Evolutionary conservation across 345 rosid species (phyloP).

Genomic region (Luvunga scandens): DNA sequence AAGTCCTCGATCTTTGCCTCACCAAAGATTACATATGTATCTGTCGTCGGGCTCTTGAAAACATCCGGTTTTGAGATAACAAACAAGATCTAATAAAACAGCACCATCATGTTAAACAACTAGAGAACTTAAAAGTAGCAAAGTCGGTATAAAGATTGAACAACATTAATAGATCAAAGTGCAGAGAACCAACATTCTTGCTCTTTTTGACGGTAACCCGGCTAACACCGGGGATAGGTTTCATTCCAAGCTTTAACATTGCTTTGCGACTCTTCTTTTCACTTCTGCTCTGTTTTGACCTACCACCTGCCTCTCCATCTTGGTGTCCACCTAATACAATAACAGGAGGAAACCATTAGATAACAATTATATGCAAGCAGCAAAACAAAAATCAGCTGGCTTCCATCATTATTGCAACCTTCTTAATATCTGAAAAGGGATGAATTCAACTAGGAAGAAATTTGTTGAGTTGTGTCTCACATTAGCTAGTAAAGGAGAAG

Average conservation of each 20-base stretch:
- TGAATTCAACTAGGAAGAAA: background rate
- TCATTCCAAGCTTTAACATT: conserved; percentile 7
- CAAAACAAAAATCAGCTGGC: background rate
- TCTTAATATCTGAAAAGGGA: background rate
- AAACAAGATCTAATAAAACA: background rate
- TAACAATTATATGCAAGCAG: background rate
- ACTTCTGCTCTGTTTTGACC: background rate
- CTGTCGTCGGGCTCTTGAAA: background rate
- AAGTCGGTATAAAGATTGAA: background rate
- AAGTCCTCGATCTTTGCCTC: conserved; percentile 4
- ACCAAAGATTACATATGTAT: background rate
- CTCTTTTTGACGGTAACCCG: background rate
- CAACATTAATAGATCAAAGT: background rate
- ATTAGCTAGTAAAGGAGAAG: no score
- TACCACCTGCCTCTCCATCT: background rate
- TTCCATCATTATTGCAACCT: background rate
- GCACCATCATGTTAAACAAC: background rate
- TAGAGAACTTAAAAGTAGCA: background rate
- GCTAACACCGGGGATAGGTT: background rate
- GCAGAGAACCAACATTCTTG: background rate
- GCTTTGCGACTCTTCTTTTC: conserved; percentile 6
- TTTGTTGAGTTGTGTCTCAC: no score
- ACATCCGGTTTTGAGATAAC: conserved; percentile 1
- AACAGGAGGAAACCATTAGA: background rate
- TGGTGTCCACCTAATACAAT: background rate